Conservation (phyloP, 2,329 filamentous ascomycete genomes). For the Allantophomopsis lycopodina region DNA sequence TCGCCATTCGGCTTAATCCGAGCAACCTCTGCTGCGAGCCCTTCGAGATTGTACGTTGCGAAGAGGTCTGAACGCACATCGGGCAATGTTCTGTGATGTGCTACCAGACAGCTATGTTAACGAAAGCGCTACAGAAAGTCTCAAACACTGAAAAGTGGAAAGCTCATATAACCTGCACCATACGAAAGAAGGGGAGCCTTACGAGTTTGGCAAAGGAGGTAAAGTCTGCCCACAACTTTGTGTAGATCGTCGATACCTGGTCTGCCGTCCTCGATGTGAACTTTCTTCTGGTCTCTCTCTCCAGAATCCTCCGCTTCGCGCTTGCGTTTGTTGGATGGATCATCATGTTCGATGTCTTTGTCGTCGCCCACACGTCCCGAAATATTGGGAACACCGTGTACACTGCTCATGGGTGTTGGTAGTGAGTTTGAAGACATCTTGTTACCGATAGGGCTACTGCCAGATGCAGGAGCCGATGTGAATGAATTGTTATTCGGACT, state of each 20-base stretch:
- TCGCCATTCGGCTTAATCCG: slow-evolving; percentile 50
- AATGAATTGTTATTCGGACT: slow-evolving; percentile 46
- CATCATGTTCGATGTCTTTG: slow-evolving; percentile 27
- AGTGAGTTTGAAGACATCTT: slow-evolving; percentile 22
- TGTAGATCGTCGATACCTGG: slow-evolving; percentile 51
- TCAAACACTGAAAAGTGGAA: too few relatives aligned
- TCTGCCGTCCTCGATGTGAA: slow-evolving; percentile 45
- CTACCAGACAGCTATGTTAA: slow-evolving; percentile 19
- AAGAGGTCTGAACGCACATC: slow-evolving; percentile 43
- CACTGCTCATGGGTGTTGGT: slow-evolving; percentile 49
- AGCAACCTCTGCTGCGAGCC: slow-evolving; percentile 46
- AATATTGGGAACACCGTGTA: slow-evolving; percentile 31
- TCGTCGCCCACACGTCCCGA: not conserved
- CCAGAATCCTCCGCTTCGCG: slow-evolving; percentile 40
- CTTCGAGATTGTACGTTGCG: slow-evolving; percentile 38
- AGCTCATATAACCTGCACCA: not conserved
- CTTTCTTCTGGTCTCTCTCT: slow-evolving; percentile 45
- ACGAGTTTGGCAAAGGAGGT: slow-evolving; percentile 53
- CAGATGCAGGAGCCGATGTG: slow-evolving; percentile 34
- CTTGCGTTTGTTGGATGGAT: slow-evolving; percentile 48
- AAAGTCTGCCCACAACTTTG: slow-evolving; percentile 52
- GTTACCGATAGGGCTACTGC: slow-evolving; percentile 18
- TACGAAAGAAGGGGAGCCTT: slow-evolving; percentile 35
- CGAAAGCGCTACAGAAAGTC: slow-evolving; percentile 8
- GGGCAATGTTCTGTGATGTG: slow-evolving; percentile 24